Evolutionary conservation across 257 asterid genomes (phyloP).

Genomic region (Cruciata laevipes): DNA sequence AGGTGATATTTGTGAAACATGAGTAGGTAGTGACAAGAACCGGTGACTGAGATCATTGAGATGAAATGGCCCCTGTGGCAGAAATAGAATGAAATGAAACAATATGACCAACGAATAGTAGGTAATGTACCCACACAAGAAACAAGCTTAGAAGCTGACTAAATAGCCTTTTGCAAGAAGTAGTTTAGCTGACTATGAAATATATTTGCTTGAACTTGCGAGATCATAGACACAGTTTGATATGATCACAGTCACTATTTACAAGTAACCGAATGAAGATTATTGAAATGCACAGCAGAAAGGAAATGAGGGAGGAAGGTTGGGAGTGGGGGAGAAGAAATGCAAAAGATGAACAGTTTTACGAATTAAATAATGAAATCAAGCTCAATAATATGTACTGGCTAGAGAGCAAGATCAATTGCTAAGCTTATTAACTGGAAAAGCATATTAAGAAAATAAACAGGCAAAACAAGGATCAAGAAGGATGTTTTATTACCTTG

Average conservation of each 20-base stretch:
- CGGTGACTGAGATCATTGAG: conserved; percentile 64
- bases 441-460: not conserved
- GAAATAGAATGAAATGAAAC: conserved; percentile 1
- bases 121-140: not conserved
- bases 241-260: not conserved
- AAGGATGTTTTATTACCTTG: conserved; percentile 44
- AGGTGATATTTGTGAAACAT: conserved; percentile 78
- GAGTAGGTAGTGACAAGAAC: conserved; percentile 70
- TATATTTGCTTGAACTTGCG: not conserved
- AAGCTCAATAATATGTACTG: not conserved
- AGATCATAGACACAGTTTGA: not conserved
- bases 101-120: not conserved
- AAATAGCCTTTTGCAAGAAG: not conserved
- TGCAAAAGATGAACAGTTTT: not conserved
- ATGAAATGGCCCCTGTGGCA: conserved; percentile 48
- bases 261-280: not conserved
- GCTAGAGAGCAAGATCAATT: not conserved
- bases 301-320: no score
- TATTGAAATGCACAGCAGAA: not conserved
- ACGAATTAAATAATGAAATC: not conserved
- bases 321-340: no score
- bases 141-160: not conserved
- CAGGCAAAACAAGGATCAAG: not conserved
- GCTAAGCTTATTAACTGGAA: not conserved
- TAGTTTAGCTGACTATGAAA: not conserved